Conservation (phyloP, 352 stramenopile genomes). For the Phytophthora fragariaefolia region DNA sequence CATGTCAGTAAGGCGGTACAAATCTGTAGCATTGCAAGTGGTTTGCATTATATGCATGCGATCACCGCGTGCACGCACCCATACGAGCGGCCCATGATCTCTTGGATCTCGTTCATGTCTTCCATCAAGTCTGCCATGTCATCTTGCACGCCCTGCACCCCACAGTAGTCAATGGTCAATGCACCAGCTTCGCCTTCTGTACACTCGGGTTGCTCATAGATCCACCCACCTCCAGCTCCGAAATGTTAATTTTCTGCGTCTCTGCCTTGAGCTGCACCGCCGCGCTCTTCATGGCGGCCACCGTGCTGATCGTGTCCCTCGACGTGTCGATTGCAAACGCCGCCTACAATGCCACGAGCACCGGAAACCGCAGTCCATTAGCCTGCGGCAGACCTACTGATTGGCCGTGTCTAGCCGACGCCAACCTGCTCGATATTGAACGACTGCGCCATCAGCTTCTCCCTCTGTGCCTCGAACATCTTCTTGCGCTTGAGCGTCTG, state of each 20-base stretch:
- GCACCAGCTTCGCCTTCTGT: neutral
- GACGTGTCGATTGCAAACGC: constrained; percentile 93
- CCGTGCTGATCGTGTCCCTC: constrained; percentile 92
- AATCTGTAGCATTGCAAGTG: neutral
- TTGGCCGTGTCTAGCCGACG: too few relatives aligned
- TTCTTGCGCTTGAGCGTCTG: constrained; percentile 91
- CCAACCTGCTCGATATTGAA: constrained; percentile 89
- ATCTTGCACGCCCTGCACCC: constrained; percentile 92
- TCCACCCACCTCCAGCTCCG: constrained; percentile 92
- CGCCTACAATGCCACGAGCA: constrained; percentile 42
- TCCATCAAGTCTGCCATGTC: constrained; percentile 98
- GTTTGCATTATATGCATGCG: neutral
- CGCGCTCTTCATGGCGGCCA: constrained; percentile 95
- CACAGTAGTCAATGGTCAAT: neutral
- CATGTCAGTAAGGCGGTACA: neutral
- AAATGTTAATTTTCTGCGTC: constrained; percentile 96
- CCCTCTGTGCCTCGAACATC: constrained; percentile 87
- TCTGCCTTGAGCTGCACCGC: constrained; percentile 92
- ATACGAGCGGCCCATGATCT: constrained; percentile 96
- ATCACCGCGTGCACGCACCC: constrained; percentile 50
- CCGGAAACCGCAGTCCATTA: too few relatives aligned
- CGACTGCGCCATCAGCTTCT: constrained; percentile 81
- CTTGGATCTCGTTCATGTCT: constrained; percentile 99
- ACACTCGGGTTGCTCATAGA: neutral
- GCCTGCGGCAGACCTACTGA: too few relatives aligned